Base-by-base conservation (phyloP, 2,329 filamentous ascomycete species). In the Paraphoma sp. region DNA sequence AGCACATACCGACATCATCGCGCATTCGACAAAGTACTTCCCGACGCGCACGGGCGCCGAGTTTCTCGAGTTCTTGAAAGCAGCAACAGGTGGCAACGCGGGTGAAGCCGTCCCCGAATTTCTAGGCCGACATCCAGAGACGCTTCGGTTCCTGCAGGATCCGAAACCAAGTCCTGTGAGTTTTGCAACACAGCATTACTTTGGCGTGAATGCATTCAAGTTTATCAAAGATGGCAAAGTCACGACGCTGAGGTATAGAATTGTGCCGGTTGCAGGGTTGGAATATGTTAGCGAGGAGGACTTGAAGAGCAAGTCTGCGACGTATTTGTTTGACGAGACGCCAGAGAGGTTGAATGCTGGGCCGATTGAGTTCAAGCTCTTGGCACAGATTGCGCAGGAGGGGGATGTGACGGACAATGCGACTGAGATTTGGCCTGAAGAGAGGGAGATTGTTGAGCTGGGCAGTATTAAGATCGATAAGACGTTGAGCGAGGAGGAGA, bases 1-100 rank as follows among this genome's bases (percentile, higher is more conserved):
- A 12, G 69, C 77, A 17, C 84, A 87, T 70, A 86, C 84, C 1
- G 84, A 87, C 64, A 82, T 87, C 61, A 74, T 87, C 48, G 71
- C 78, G 0, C 84, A 87, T 70, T 82, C 79, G 1, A 82, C 81
- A 1, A 76, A 80, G 2, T 80, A 76, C 68, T 86, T 87, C 70
- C 84, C 84, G 0, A 79, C 78, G 0, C 75, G 79, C 36, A 85
- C 81, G 0, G 83, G 83, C 12, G 82, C 78, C 12, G 82, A 81
- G n/a, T 83, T 85, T 45, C 76, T 85, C 1, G 76, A 77, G 8
- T 77, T 86, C 48, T 74, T 86, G 31, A 61, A 68, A n/a, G 79
- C 81, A 0, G 65, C 64, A 9, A 75, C 68, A 0, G 70, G 72
- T 10, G 76, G 76, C 6, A 57, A 69, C 46, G 68, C 65, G 0